Evolutionary conservation across 2,329 filamentous ascomycete species (phyloP).

Genomic region (Fusarium lateritium): DNA sequence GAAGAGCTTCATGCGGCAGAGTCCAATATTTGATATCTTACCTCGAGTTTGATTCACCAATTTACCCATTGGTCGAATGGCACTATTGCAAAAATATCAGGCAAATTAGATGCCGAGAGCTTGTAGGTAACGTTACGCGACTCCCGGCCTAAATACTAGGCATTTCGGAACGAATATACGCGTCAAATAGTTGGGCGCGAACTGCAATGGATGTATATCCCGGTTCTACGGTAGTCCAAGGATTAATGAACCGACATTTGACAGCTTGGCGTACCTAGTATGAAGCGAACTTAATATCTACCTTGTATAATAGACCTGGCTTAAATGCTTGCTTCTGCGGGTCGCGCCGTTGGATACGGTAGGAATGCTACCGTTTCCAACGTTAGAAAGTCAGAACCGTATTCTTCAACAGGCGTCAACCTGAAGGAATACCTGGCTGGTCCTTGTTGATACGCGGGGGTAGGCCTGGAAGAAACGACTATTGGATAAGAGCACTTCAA

Average conservation of each 20-base stretch:
- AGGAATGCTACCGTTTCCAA: not conserved
- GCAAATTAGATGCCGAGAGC: not conserved
- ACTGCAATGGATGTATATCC: not conserved
- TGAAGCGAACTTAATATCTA: not conserved
- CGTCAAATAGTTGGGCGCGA: not conserved
- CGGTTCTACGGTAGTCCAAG: not conserved
- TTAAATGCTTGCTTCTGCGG: not conserved
- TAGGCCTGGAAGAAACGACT: no score
- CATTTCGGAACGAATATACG: not conserved
- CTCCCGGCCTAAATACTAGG: not conserved
- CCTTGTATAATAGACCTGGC: not conserved
- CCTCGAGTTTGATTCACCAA: not conserved
- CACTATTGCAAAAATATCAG: not conserved
- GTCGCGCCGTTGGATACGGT: slow-evolving; percentile 1
- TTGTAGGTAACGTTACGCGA: slow-evolving; percentile 7
- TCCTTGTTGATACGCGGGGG: no score
- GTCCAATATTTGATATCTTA: no score
- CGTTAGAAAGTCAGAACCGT: not conserved
- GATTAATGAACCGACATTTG: slow-evolving; percentile 6
- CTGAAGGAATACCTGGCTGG: no score
- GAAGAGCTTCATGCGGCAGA: no score
- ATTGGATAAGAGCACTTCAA: no score
- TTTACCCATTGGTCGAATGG: not conserved
- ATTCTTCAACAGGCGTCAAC: no score
- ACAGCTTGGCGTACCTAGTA: not conserved